Evolutionary conservation across 2,329 filamentous ascomycete genomes (phyloP).

Genomic region (Botryotinia globosa): DNA sequence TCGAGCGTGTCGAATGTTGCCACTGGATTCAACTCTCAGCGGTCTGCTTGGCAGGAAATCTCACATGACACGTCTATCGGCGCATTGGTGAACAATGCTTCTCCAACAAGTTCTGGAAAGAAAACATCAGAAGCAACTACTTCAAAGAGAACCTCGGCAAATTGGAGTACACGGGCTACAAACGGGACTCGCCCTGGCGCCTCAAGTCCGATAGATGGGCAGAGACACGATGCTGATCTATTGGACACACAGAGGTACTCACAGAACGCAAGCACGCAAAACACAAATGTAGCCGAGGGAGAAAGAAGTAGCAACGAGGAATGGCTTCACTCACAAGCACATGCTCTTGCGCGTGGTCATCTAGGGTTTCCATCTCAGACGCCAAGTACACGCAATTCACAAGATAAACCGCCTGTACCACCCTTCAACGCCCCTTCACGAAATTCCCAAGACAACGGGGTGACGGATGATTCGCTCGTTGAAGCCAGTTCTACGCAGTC

Average conservation of each 20-base stretch:
- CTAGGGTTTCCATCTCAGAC: constrained; percentile 35
- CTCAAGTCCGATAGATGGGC: constrained; percentile 33
- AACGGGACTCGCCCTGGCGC: constrained; percentile 53
- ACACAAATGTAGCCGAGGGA: constrained; percentile 28
- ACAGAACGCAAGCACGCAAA: constrained; percentile 24
- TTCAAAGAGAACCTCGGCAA: constrained; percentile 46
- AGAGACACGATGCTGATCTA: constrained; percentile 39
- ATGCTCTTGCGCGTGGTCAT: constrained; percentile 47
- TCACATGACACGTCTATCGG: constrained; percentile 58
- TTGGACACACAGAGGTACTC: constrained; percentile 50
- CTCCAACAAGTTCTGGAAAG: constrained; percentile 80
- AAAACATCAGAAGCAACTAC: constrained; percentile 58
- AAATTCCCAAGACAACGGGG: constrained; percentile 22
- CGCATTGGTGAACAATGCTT: constrained; percentile 75
- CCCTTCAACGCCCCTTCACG: constrained; percentile 40
- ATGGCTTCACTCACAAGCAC: constrained; percentile 59
- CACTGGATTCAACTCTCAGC: constrained; percentile 52
- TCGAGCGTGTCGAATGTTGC: constrained; percentile 34
- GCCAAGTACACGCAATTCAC: constrained; percentile 37
- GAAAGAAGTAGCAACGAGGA: constrained; percentile 49
- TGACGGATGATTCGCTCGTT: constrained; percentile 36
- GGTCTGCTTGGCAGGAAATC: constrained; percentile 56
- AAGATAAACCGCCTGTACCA: constrained; percentile 39
- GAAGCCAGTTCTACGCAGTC: constrained; percentile 33
- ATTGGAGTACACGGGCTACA: constrained; percentile 68